Evolutionary conservation across 139 green algal genomes (phyloP), one percentile per base, ranked within the genome.

Genomic region (Edaphochlamys debaryana): DNA sequence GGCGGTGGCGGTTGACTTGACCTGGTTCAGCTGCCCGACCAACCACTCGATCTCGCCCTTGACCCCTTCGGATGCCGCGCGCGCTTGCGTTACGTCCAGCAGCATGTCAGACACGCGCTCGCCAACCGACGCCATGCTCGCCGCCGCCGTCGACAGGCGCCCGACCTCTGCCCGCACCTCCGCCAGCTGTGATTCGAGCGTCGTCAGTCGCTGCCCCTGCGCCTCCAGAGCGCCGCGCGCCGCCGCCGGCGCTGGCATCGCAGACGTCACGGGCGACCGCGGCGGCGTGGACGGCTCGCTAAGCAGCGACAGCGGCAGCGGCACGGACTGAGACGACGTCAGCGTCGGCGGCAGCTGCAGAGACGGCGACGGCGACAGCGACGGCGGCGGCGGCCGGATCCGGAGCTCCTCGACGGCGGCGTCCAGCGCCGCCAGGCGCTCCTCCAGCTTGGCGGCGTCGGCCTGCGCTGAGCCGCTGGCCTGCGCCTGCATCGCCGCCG

Each of bases 101-200:
- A 30, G 29, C 19, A 80, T 54, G 73, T 80, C 37, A 30, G 56
- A 38, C 37, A 80, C 56, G 22, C 66, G 56, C 54, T 80, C 52
- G 27, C 4, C 22, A 25, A 80, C 23, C 0, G 38, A 54, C 25
- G 20, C n/a, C 19, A 78, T 1, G n/a, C 45, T 20, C n/a, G 40
- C 30, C 1, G 29, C 42, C 0, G 69, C 27, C 9, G 38, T 1
- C 22, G 60, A 4, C 30, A 42, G 5, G 0, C 19, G 42, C 3
- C 40, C 42, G 1, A 41, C 41, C 41, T 75, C 30, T 13, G 9
- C 6, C 41, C 23, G 27, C 68, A 20, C 41, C 25, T 58, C n/a
- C 68, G 41, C 7, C 68, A 30, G 71, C 50, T 20, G 52, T 23
- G 0, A 6, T 25, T 63, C 19, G 1, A 63, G 56, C 56, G 56